Evolutionary conservation across 2,329 filamentous ascomycete genomes (phyloP).

Genomic region (Monilinia fructicola): DNA sequence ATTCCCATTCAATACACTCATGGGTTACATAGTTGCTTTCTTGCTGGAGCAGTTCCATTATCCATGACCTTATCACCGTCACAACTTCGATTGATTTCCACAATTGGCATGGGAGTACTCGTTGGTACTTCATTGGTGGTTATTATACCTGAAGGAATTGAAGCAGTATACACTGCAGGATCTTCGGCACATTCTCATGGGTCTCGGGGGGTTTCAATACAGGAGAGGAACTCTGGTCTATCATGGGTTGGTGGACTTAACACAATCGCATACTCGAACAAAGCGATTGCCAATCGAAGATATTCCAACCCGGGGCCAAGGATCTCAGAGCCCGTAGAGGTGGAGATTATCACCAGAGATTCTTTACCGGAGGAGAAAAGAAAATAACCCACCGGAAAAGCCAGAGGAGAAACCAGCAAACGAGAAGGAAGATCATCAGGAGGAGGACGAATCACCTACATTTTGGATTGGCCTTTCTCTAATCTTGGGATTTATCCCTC

Average conservation of each 20-base stretch:
- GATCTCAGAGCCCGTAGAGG: neutral
- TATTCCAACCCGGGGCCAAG: neutral
- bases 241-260: conserved; percentile 31
- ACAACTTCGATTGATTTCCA: conserved; percentile 85
- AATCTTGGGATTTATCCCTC: conserved; percentile 80
- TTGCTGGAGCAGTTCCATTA: conserved; percentile 86
- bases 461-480: conserved; percentile 85
- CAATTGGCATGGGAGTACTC: conserved; percentile 87
- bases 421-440: conserved; percentile 36
- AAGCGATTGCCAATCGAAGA: conserved; percentile 12
- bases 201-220: conserved; percentile 25
- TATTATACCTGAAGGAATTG: conserved; percentile 95
- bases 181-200: conserved; percentile 38
- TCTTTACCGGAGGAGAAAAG: conserved; percentile 13
- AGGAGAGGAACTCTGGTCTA: conserved; percentile 26
- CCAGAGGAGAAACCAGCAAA: conserved; percentile 18
- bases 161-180: conserved; percentile 71
- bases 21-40: conserved; percentile 68
- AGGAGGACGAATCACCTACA: conserved; percentile 53
- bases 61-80: conserved; percentile 84
- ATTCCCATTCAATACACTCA: neutral
- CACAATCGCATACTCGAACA: conserved; percentile 27
- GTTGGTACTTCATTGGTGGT: conserved; percentile 95
- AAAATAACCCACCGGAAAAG: conserved; percentile 18
- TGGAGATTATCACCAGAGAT: conserved; percentile 8